Conservation (phyloP, 2,329 filamentous ascomycete species). For the Bipolaris sorokiniana region DNA sequence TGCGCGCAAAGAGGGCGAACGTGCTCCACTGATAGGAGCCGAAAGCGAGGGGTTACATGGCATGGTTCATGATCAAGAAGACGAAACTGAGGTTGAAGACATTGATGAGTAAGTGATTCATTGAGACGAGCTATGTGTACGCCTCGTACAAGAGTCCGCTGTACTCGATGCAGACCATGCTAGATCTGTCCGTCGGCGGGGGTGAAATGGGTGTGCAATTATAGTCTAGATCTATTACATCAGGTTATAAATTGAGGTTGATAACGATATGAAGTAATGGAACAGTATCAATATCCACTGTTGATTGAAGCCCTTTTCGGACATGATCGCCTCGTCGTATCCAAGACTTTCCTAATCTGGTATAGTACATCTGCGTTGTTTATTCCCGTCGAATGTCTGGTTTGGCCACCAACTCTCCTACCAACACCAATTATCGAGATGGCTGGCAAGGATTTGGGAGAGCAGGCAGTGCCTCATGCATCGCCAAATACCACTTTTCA, state of each 20-base stretch:
- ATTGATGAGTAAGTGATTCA: slow-evolving; percentile 4
- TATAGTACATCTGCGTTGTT: slow-evolving; percentile 9
- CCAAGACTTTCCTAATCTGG: slow-evolving; percentile 13
- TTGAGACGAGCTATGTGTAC: not conserved
- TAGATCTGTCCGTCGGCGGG: not conserved
- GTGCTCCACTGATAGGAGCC: slow-evolving; percentile 57
- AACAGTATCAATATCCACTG: not conserved
- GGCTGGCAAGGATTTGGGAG: slow-evolving; percentile 19
- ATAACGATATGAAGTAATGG: not conserved
- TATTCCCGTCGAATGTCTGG: slow-evolving; percentile 9
- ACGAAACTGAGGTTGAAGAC: slow-evolving; percentile 12
- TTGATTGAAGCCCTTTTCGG: not conserved
- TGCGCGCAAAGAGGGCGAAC: slow-evolving; percentile 52
- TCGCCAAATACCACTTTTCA: not conserved
- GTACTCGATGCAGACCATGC: not conserved
- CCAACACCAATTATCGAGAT: slow-evolving; percentile 14
- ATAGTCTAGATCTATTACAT: not conserved
- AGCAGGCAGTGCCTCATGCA: slow-evolving; percentile 6
- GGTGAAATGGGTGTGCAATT: not conserved
- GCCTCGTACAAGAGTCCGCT: not conserved
- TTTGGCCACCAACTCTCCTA: not conserved
- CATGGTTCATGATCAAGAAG: slow-evolving; percentile 56
- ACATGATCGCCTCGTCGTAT: not conserved
- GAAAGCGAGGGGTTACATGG: slow-evolving; percentile 59
- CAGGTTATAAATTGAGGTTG: not conserved